Evolutionary conservation across 176 grass and related monocot genomes (phyloP), one percentile per base, ranked within the genome.

Genomic region (Pontederia paniculata): DNA sequence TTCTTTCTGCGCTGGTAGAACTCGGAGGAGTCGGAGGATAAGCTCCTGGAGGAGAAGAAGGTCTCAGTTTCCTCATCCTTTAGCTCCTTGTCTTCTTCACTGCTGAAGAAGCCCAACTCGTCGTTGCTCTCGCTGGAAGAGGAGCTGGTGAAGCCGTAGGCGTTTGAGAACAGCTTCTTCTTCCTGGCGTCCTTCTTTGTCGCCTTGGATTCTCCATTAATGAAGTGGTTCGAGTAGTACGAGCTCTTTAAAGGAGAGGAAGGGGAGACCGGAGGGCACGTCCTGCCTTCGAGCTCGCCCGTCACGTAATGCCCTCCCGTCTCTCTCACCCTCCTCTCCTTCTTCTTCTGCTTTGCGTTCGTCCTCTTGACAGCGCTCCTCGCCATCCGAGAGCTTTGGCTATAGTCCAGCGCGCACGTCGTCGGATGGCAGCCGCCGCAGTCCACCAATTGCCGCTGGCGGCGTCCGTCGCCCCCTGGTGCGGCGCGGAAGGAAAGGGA

Each of bases 21-120:
- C 72, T 91, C 93, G 19, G 93, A 91, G 49, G 93, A 98, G 74
- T 98, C 93, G 53, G 93, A 98, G 47, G 93, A 88, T 80, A 97
- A 84, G 74, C 93, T 98, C 48, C 76, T 57, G 0, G 86, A 97
- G 18, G 72, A 98, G 80, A 91, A 98, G 80, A 91, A 98, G 3
- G 78, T 60, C 62, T 87, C 83, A 11, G 71, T 73, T 6, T 58
- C 68, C 22, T 81, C 86, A 15, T 58, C 69, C 57, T 78, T 77
- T 52, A 57, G 77, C 44, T 54, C 19, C 21, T 66, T 62, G 7
- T 75, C 77, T 17, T 23, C 77, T 51, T 91, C 87, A 49, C 93
- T 98, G 71, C 69, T 84, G 72, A 98, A 88, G 42, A 84, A 78
- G 5, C 55, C 66, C 5, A 65, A 66, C 43, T 77, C 67, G 16